A percentile compares a stretch with the other conserved stretches of the same genome.
phyloP scores from a whole-genome alignment of 805 yeast species.

The Yamadazyma insecticola region DNA sequence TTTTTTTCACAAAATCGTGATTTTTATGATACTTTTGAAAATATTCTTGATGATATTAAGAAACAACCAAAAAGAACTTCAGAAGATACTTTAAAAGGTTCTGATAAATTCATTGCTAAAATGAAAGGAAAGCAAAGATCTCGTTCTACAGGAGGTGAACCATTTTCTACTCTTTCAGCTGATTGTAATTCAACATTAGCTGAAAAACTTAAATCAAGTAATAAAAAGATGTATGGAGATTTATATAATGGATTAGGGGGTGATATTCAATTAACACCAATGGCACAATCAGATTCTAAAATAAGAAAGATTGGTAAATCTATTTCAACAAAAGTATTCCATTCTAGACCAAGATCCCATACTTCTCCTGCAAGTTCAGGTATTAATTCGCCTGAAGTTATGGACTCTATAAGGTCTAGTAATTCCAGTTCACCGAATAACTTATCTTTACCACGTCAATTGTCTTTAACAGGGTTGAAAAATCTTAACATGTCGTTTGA shows the following conservation, averaged over 20 bases:
- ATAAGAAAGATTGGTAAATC: constrained; percentile 9
- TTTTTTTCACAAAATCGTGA: constrained; percentile 51
- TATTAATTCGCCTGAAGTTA: constrained; percentile 4
- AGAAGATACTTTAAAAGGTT: background rate
- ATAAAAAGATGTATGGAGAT: no score
- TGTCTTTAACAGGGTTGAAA: constrained; percentile 28
- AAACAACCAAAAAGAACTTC: background rate
- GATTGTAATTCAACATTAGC: constrained; percentile 8
- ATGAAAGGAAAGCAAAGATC: constrained; percentile 1
- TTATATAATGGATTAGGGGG: no score
- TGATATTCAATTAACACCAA: no score
- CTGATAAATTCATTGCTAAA: background rate
- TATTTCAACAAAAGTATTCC: constrained; percentile 6
- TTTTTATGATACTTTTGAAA: constrained; percentile 37
- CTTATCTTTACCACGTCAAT: constrained; percentile 25
- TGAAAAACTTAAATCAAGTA: no score
- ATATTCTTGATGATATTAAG: constrained; percentile 16
- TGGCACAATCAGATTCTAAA: constrained; percentile 6
- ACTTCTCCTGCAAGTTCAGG: constrained; percentile 3
- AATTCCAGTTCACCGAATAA: constrained; percentile 8
- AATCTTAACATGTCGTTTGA: constrained; percentile 32
- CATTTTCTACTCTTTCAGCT: constrained; percentile 8
- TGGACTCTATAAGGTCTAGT: constrained; percentile 3
- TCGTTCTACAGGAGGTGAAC: background rate
- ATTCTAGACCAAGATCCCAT: constrained; percentile 1